Conservation (phyloP, 2,329 filamentous ascomycete genomes). For the Beauveria brongniartii region DNA sequence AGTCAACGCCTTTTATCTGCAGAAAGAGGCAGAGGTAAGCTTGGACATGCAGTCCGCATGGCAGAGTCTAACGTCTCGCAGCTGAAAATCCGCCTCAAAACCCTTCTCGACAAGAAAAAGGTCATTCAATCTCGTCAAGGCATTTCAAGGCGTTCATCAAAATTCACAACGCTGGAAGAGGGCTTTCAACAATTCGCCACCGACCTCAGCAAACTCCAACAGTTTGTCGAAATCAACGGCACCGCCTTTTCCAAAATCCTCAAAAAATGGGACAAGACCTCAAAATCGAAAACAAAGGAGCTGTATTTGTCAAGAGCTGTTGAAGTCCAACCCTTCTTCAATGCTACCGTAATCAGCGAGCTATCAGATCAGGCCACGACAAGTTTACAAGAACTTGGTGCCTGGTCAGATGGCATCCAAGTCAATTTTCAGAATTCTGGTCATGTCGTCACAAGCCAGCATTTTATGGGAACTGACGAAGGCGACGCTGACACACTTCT, state of each 20-base stretch:
- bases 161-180: conserved; percentile 91
- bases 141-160: conserved; percentile 78
- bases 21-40: conserved; percentile 92
- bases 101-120: conserved; percentile 89
- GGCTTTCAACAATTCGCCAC: conserved; percentile 96
- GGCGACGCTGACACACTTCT: conserved; percentile 84
- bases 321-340: conserved; percentile 97
- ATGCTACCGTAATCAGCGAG: conserved; percentile 91
- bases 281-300: conserved; percentile 97
- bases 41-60: background rate
- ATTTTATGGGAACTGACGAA: conserved; percentile 68
- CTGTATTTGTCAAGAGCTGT: conserved; percentile 92
- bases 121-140: conserved; percentile 76
- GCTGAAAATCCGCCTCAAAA: conserved; percentile 90
- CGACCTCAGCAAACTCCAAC: conserved; percentile 93
- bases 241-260: conserved; percentile 97
- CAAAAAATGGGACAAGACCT: conserved; percentile 99
- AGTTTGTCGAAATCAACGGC: conserved; percentile 97
- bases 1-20: conserved; percentile 94
- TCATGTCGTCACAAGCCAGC: conserved; percentile 58
- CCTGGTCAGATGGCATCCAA: conserved; percentile 94
- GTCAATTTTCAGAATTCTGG: conserved; percentile 66
- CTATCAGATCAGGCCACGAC: conserved; percentile 95
- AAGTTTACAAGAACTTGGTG: conserved; percentile 87
- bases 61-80: conserved; percentile 27